phyloP scores from a whole-genome alignment of 805 yeast species.

The Priceomyces castillae region DNA sequence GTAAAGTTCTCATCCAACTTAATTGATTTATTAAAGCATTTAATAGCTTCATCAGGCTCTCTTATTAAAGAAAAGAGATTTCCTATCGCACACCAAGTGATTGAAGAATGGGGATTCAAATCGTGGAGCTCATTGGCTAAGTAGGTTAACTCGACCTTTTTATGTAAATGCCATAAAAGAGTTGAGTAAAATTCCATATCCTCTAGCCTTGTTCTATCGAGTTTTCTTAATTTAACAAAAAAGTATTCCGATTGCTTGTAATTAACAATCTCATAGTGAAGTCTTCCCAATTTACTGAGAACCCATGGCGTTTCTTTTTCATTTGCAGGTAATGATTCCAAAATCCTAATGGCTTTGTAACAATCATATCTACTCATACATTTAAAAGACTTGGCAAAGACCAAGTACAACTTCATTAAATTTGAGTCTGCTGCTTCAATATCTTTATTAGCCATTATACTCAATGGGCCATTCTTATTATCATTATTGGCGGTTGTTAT shows the following conservation, averaged over 20 bases:
- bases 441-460: conserved; percentile 17
- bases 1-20: conserved; percentile 67
- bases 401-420: conserved; percentile 46
- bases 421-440: conserved; percentile 38
- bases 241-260: conserved; percentile 71
- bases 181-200: conserved; percentile 95
- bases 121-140: conserved; percentile 79
- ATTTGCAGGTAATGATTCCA: conserved; percentile 60
- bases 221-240: conserved; percentile 57
- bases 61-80: conserved; percentile 78
- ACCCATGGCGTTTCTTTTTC: conserved; percentile 83
- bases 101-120: conserved; percentile 61
- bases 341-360: conserved; percentile 68
- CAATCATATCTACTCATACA: conserved; percentile 69
- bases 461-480: conserved; percentile 12
- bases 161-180: conserved; percentile 86
- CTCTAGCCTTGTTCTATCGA: conserved; percentile 74
- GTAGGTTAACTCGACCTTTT: conserved; percentile 73
- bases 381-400: conserved; percentile 59
- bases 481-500: conserved; percentile 9
- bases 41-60: conserved; percentile 87
- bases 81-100: conserved; percentile 91
- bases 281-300: conserved; percentile 69
- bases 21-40: conserved; percentile 78
- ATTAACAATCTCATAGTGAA: conserved; percentile 84